Evolutionary conservation across 345 rosid species (phyloP), one percentile per base, ranked within the genome.

Genomic region (Eucalyptus tenuipes): DNA sequence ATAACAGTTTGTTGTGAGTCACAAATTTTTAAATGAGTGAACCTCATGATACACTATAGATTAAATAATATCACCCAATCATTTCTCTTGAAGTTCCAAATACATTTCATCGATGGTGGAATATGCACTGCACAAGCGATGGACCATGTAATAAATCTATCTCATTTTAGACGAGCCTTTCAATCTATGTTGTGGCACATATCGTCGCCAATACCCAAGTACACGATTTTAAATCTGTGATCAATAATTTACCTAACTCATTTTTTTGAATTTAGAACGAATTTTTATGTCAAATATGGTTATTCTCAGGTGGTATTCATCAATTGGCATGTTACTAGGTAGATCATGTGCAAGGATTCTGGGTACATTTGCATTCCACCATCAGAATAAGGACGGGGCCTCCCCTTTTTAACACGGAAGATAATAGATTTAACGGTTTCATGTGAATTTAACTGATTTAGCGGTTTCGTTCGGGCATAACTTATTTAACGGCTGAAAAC

Each of bases 161-260:
- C 18, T 71, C 82, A 37, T 10, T 37, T 37, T 37, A 10, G 82
- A 71, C 5, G 1, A 37, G 82, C 45, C 22, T 71, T 37, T 71
- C 4, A 7, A 37, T 40, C 24, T 9, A 68, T 9, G 22, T 68
- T 42, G 44, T 2, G 25, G 13, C 82, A 20, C 25, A 9, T 15
- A 7, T 12, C 4, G 13, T 33, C 14, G 37, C 14, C 5, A 0
- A 0, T 11, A 10, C 14, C 44, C 2, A 5, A 37, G 10, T 18
- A 37, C 0, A 2, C 14, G 2, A 7, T 1, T 20, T 71, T 71
- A 18, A 37, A 10, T 18, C 10, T 7, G 7, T 4, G 13, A 37
- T 71, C 45, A 52, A 37, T 37, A 9, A 37, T 71, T 71, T 71
- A 18, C 8, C 25, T 5, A 20, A 71, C 45, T 37, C 25, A 3